Conservation (phyloP, 2,329 filamentous ascomycete genomes). For the Pseudogymnoascus sp. region DNA sequence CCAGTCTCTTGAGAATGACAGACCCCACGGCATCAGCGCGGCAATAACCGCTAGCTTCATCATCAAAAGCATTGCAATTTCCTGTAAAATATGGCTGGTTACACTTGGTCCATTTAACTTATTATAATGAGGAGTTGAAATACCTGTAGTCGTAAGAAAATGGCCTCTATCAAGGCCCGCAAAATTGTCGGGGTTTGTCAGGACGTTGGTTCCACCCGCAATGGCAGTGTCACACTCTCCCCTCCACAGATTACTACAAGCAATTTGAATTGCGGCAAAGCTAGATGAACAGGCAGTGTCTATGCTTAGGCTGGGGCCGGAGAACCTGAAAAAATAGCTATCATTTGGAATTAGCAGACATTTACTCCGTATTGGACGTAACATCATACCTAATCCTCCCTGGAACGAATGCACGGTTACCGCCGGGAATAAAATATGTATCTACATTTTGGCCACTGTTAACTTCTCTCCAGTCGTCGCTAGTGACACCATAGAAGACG, state of each 20-base stretch:
- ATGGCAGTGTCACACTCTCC: slow-evolving; percentile 16
- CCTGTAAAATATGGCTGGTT: slow-evolving; percentile 20
- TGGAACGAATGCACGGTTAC: slow-evolving; percentile 17
- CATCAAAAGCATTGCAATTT: slow-evolving; percentile 39
- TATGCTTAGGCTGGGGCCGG: slow-evolving; percentile 28
- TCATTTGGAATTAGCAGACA: neutral
- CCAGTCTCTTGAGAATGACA: slow-evolving; percentile 39
- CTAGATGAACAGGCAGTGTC: slow-evolving; percentile 31
- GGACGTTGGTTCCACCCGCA: slow-evolving; percentile 17
- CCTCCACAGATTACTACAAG: slow-evolving; percentile 14
- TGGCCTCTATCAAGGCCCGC: slow-evolving; percentile 34
- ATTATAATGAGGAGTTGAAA: slow-evolving; percentile 57
- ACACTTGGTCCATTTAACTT: neutral
- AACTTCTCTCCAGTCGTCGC: slow-evolving; percentile 17
- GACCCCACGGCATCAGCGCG: slow-evolving; percentile 39
- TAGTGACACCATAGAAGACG: slow-evolving; percentile 18
- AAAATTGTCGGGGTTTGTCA: slow-evolving; percentile 17
- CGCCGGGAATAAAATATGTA: slow-evolving; percentile 13
- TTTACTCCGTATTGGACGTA: slow-evolving; percentile 11
- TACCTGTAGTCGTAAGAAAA: slow-evolving; percentile 63
- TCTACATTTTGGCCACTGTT: slow-evolving; percentile 16
- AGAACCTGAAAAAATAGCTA: slow-evolving; percentile 31
- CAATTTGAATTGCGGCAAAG: slow-evolving; percentile 21
- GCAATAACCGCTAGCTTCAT: slow-evolving; percentile 42
- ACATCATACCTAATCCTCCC: slow-evolving; percentile 22